Evolutionary conservation across 768 basidiomycete genomes (phyloP), one percentile per base, ranked within the genome.

Genomic region (Auriscalpium orientale): DNA sequence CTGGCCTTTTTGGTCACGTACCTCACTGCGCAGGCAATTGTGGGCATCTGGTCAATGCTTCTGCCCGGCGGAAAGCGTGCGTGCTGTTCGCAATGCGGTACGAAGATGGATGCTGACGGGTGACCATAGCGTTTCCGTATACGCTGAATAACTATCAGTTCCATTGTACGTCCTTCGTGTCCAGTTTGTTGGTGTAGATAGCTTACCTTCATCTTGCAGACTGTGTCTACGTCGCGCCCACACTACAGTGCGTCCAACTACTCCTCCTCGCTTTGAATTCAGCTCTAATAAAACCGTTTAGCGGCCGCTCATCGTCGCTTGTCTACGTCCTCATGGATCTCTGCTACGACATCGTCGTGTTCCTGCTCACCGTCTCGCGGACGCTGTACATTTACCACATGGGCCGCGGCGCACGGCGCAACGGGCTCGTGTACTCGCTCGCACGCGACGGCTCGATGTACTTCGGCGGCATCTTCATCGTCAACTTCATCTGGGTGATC

Each of bases 261-360:
- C 28, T 28, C 28, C 4, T 28, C 28, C 28, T 28, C 28, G 28
- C 4, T 28, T 1, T 28, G 5, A 28, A 5, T 28, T 28, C 28
- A 28, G 28, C 7, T 28, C 4, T 28, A 28, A 28, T 28, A 7
- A 7, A 28, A 28, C 1, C 28, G 7, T 28, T 7, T 28, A 18
- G 36, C 10, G 59, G 60, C 12, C 51, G 58, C 10, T 51, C 46
- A 37, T n/a, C 54, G 15, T 53, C 60, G 35, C 49, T 34, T 4
- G 53, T 61, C 54, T 61, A 59, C 50, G 52, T 61, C 16, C 54
- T 58, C 37, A 59, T 58, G 60, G 58, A 59, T 34, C 60, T 61
- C 11, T 54, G 54, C 1, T 61, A 59, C 46, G 60, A 61, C 49
- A 54, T 43, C 18, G 18, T 59, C 37, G 49, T 61, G n/a, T 61